Evolutionary conservation across 805 yeast genomes (phyloP).

Genomic region (Candida dendrica): DNA sequence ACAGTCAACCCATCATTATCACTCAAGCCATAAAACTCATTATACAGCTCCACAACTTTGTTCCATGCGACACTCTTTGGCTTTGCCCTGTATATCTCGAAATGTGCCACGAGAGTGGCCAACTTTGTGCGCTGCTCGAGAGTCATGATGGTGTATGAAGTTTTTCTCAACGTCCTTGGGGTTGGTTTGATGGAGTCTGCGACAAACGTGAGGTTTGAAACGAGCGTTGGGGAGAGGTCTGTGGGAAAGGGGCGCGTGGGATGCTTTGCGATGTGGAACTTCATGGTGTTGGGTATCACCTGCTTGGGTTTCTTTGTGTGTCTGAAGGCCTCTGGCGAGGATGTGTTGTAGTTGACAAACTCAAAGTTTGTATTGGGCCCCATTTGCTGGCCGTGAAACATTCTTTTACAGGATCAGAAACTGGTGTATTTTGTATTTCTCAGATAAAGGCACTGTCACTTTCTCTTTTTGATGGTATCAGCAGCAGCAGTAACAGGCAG

Average conservation of each 20-base stretch:
- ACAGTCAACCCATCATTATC: slow-evolving; percentile 1
- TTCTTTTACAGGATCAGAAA: too few species aligned
- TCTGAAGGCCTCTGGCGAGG: not conserved
- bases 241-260: not conserved
- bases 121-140: not conserved
- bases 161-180: not conserved
- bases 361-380: slow-evolving; percentile 1
- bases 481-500: too few species aligned
- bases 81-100: not conserved
- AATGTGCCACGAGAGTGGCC: not conserved
- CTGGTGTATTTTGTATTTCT: too few species aligned
- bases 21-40: not conserved
- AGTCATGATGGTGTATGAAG: slow-evolving; percentile 2
- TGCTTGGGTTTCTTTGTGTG: not conserved
- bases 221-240: not conserved
- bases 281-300: slow-evolving; percentile 2
- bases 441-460: too few species aligned
- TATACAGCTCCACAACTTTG: not conserved
- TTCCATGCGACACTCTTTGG: slow-evolving; percentile 2
- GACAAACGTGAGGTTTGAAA: not conserved
- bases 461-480: too few species aligned
- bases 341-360: slow-evolving; percentile 3
- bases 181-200: not conserved
- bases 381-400: slow-evolving; percentile 1
- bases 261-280: slow-evolving; percentile 1